Base-by-base conservation (phyloP, 805 yeast genomes). In the Cyberlindnera samutprakarnensis region DNA sequence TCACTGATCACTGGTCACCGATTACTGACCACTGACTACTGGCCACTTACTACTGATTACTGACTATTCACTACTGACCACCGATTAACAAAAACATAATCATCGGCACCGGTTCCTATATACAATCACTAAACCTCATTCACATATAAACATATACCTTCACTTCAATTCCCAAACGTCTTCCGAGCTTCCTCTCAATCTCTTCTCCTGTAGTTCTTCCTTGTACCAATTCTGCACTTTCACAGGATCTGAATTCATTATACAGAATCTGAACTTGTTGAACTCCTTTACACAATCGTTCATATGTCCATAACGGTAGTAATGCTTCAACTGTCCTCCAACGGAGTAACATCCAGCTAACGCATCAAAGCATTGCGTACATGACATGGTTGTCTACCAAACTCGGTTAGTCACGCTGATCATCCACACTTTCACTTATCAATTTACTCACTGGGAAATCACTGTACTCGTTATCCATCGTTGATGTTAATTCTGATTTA, bases 271-370 rank as follows among this genome's bases (percentile, higher is more conserved):
- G 47, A 87, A 66, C 59, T 86, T 85, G 16, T 70, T 75, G 32
- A 83, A 65, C 47, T 82, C 82, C 31, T 68, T 69, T 27, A 66
- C 68, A 56, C 97, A 90, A 38, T 73, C 62, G 31, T 78, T 75
- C 46, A 85, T 68, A 26, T 77, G 74, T 3, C 96, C 96, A 50
- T 75, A 81, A 33, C 96, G 64, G 53, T 88, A 90, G 48, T 82
- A 81, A 56, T 81, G 72, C 38, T 94, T 72, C 14, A 84, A 60
- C 51, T 88, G 96, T 1, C 96, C 96, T 4, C 95, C 96, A 3
- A 88, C 51, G 0, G 96, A 83, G 59, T 83, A 86, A 54, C 97
- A 90, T 28, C 74, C 78, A 28, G 87, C 68, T 15, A 88, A 63
- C 49, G 86, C 94, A 55, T 88, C 95, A 56, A 88, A 78, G 1